Base-by-base conservation (phyloP, 345 rosid genomes). In the Mercurialis annua region DNA sequence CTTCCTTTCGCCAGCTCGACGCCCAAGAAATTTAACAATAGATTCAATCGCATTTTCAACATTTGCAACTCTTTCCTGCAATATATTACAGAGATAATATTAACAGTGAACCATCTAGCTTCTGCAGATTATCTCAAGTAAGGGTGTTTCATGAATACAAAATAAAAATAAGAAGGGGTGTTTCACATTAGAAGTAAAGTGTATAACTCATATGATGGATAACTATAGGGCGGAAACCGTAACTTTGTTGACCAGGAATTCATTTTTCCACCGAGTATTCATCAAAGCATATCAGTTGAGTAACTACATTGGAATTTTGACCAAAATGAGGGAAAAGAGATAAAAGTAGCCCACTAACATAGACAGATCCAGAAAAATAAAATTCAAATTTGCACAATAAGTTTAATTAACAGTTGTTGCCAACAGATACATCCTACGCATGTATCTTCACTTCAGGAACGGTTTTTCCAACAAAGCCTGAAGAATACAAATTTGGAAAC, bases 1-100 rank as follows among this genome's bases (percentile, higher is more conserved):
- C 79, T 79, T 83, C 55, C 85, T 75, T 73, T 85, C 92, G 52
- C 75, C 83, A 17, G 46, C 63, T 27, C 84, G 84, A 27, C 92
- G 84, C 40, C 86, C 87, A 65, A 87, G 85, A 42, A 75, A 87
- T 48, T 81, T 79, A 55, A 83, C 92, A n/a, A 83, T 78, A 59
- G 42, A 73, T 58, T 81, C 85, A 33, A 87, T 81, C 27, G 85
- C 83, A 21, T 75, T 65, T 54, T 76, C 77, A 68, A 64, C 80
- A 47, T 69, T 64, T 26, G 74, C 81, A 47, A 87, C 64, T 76
- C 86, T 83, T 81, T 81, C 88, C 92, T 87, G 81, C 77, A 77
- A 67, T 51, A 66, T 43, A 54, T 71, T 67, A 23, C 42, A 55
- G 52, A 62, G 53, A 55, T 64, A 43, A 30, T 33, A 49, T 66